Evolutionary conservation across 371 early-diverging fungal genomes (phyloP).

Genomic region (Mucor velutinosus): DNA sequence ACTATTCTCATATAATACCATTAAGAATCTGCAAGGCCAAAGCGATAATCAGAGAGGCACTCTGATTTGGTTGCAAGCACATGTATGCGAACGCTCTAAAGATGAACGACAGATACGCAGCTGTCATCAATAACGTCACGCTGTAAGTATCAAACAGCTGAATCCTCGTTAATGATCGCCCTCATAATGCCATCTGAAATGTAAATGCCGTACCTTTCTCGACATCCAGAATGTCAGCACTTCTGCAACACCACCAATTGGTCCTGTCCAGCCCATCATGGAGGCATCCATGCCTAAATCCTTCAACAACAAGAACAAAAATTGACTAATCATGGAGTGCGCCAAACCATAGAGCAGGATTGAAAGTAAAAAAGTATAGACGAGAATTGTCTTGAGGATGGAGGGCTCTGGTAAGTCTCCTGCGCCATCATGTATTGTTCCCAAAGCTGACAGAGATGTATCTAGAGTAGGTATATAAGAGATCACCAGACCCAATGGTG

Average conservation of each 20-base stretch:
- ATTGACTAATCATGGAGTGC: slow-evolving; percentile 43
- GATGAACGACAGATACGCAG: slow-evolving; percentile 31
- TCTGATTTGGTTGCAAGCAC: slow-evolving; percentile 21
- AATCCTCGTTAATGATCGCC: background rate
- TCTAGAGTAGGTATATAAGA: slow-evolving; percentile 44
- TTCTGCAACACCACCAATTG: slow-evolving; percentile 40
- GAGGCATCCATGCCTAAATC: slow-evolving; percentile 36
- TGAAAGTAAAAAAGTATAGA: slow-evolving; percentile 30
- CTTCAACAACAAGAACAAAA: slow-evolving; percentile 34
- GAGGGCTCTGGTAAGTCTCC: slow-evolving; percentile 5
- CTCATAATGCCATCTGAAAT: background rate
- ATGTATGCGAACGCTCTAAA: slow-evolving; percentile 34
- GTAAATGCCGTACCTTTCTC: slow-evolving; percentile 7
- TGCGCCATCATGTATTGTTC: slow-evolving; percentile 13
- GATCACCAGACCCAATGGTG: slow-evolving; percentile 45
- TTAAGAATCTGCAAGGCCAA: slow-evolving; percentile 33
- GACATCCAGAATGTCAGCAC: slow-evolving; percentile 38
- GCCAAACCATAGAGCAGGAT: slow-evolving; percentile 36
- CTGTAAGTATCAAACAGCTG: slow-evolving; percentile 34
- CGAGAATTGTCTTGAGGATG: slow-evolving; percentile 18
- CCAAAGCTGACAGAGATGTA: slow-evolving; percentile 38
- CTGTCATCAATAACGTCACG: slow-evolving; percentile 26
- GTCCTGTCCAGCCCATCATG: slow-evolving; percentile 45
- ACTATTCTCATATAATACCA: slow-evolving; percentile 22
- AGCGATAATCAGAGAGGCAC: slow-evolving; percentile 26